These are phyloP conservation scores for Allium cepa DNA, from an alignment of 106 monocot genomes.

Conservation along the genomic window DNA sequence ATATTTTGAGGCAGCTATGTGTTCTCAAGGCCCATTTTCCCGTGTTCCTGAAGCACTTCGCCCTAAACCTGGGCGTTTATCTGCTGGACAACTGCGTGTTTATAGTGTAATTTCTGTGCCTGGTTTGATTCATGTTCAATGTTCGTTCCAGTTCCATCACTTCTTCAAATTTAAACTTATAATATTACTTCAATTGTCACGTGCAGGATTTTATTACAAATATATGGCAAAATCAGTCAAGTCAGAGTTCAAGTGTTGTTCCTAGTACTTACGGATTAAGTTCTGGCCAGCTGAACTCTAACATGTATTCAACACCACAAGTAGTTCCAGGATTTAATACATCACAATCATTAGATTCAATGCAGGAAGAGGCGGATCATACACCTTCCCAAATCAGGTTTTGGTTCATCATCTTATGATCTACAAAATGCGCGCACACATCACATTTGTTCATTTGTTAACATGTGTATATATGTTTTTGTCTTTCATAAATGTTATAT, in stretches of 20 bases:
- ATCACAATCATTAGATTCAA: conserved; percentile 43
- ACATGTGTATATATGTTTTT: too few species aligned
- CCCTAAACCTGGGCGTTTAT: conserved; percentile 78
- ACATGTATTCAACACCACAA: conserved; percentile 35
- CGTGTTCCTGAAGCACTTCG: conserved; percentile 89
- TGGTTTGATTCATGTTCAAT: neutral
- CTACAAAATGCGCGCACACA: too few species aligned
- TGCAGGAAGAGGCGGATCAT: conserved; percentile 48
- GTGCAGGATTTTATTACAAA: conserved; percentile 75
- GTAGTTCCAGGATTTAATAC: conserved; percentile 36
- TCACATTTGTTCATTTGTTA: too few species aligned
- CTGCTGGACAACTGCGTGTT: conserved; percentile 64
- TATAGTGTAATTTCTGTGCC: conserved; percentile 52
- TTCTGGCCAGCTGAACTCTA: conserved; percentile 33
- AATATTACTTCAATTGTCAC: neutral
- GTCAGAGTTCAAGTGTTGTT: conserved; percentile 48
- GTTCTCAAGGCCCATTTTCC: conserved; percentile 65
- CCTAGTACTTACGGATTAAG: conserved; percentile 44
- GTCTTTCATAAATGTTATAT: conserved; percentile 5
- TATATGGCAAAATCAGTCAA: conserved; percentile 70
- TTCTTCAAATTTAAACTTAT: conserved; percentile 1
- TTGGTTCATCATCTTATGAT: neutral
- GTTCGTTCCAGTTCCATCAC: neutral
- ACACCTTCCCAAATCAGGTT: conserved; percentile 32
- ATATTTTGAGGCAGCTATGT: conserved; percentile 73